Conservation (phyloP, 2,329 filamentous ascomycete genomes). For the Cytospora chrysosperma region DNA sequence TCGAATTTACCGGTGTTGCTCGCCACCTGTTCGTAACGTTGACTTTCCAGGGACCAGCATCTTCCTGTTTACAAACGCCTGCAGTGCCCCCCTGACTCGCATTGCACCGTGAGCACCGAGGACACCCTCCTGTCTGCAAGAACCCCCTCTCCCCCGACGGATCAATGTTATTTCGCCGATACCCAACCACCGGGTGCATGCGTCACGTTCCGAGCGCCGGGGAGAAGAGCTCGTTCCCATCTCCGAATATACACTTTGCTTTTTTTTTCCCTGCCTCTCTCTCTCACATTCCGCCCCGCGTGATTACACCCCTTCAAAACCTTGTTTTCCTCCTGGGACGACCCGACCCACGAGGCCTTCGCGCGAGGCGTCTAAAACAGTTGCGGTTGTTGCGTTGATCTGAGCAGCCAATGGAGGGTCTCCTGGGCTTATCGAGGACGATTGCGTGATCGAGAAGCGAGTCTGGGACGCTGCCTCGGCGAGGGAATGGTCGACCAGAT, state of each 20-base stretch:
- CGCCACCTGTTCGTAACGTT: background rate
- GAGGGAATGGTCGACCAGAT: conserved; percentile 1
- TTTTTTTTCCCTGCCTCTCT: background rate
- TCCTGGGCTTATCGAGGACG: conserved; percentile 12
- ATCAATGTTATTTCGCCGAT: background rate
- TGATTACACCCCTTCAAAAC: background rate
- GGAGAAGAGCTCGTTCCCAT: background rate
- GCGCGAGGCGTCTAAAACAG: background rate
- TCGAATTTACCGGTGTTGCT: background rate
- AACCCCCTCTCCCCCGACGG: background rate
- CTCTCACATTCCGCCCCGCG: background rate
- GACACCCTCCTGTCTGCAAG: conserved; percentile 15
- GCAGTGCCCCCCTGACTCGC: background rate
- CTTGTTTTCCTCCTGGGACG: background rate
- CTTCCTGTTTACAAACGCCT: background rate
- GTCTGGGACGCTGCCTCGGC: conserved; percentile 5
- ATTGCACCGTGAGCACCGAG: conserved; percentile 2
- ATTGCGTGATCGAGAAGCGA: conserved; percentile 20
- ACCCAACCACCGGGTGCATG: background rate
- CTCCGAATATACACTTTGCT: background rate
- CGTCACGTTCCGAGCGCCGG: background rate
- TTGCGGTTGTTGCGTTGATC: background rate
- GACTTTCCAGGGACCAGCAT: background rate
- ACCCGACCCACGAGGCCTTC: conserved; percentile 1
- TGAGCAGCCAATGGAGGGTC: conserved; percentile 4